Evolutionary conservation across 1,284 basidiomycete species (phyloP).

Genomic region (Fomitopsis schrenkii): DNA sequence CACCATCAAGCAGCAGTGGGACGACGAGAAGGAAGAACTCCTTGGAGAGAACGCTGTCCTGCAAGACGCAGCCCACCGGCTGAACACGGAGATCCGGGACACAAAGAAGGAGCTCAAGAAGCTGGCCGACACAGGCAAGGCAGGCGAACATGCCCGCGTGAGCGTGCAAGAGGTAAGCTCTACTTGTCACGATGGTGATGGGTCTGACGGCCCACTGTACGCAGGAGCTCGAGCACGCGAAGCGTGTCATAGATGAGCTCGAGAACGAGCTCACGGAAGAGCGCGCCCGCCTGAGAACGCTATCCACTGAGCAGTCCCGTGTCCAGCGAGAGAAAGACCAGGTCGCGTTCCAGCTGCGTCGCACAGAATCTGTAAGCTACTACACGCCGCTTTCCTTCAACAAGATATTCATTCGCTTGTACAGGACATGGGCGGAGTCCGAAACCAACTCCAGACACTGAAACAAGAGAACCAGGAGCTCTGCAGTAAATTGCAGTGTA

Average conservation of each 20-base stretch:
- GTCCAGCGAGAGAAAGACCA: conserved; percentile 60
- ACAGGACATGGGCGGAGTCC: conserved; percentile 75
- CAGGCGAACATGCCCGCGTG: conserved; percentile 40
- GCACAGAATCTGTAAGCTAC: conserved; percentile 60
- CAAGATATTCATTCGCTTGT: neutral
- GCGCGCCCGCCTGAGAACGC: conserved; percentile 53
- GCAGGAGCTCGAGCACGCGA: conserved; percentile 70
- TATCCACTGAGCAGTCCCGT: conserved; percentile 59
- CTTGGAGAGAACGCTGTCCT: conserved; percentile 67
- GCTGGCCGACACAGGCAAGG: conserved; percentile 46
- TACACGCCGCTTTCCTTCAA: neutral
- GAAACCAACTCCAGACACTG: conserved; percentile 56
- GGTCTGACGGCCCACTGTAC: neutral
- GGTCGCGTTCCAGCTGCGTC: conserved; percentile 55
- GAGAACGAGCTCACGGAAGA: conserved; percentile 67
- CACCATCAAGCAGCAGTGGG: conserved; percentile 61
- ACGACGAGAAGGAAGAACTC: conserved; percentile 56
- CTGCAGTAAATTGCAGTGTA: conserved; percentile 65
- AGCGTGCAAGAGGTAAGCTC: conserved; percentile 51
- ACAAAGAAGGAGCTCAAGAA: conserved; percentile 54
- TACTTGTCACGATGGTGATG: neutral
- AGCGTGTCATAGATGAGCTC: conserved; percentile 57
- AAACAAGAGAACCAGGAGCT: conserved; percentile 69
- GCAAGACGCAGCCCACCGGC: conserved; percentile 60
- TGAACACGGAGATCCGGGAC: conserved; percentile 55